Conservation (phyloP, 176 grass and related monocot species). For the Ensete ventricosum region DNA sequence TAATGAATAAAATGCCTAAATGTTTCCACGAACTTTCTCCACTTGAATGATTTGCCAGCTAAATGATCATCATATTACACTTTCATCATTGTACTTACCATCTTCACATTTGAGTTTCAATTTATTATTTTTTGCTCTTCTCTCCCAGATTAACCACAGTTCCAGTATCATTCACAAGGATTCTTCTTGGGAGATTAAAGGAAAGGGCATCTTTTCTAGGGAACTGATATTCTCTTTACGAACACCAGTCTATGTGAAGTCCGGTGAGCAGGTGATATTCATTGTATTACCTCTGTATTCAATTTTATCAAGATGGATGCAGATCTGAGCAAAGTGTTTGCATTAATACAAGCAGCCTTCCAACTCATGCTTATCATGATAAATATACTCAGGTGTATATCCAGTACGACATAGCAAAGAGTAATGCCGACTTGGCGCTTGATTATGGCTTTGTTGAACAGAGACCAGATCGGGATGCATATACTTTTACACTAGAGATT, state of each 20-base stretch:
- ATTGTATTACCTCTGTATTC: conserved; percentile 11
- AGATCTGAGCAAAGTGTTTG: neutral
- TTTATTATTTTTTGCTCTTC: conserved; percentile 9
- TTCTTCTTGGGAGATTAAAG: conserved; percentile 84
- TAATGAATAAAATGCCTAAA: too few species aligned
- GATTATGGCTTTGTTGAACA: conserved; percentile 78
- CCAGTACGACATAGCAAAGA: conserved; percentile 78
- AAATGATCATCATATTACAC: neutral
- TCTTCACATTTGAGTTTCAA: neutral
- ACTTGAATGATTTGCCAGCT: neutral
- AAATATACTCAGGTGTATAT: conserved; percentile 57
- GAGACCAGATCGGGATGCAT: conserved; percentile 53
- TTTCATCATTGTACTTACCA: neutral
- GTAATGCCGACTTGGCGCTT: conserved; percentile 79
- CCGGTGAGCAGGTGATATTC: conserved; percentile 58
- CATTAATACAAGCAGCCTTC: neutral
- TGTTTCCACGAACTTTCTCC: too few species aligned
- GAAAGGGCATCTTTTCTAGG: conserved; percentile 69
- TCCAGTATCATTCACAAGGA: conserved; percentile 48
- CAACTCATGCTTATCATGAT: conserved; percentile 3
- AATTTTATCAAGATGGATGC: neutral
- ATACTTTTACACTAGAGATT: conserved; percentile 79
- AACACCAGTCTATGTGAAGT: conserved; percentile 52
- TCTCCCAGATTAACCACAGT: conserved; percentile 73
- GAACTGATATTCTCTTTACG: conserved; percentile 65